These are phyloP conservation scores for Pythium angustatum DNA, from an alignment of 352 stramenopile genomes.

Conservation along the genomic window DNA sequence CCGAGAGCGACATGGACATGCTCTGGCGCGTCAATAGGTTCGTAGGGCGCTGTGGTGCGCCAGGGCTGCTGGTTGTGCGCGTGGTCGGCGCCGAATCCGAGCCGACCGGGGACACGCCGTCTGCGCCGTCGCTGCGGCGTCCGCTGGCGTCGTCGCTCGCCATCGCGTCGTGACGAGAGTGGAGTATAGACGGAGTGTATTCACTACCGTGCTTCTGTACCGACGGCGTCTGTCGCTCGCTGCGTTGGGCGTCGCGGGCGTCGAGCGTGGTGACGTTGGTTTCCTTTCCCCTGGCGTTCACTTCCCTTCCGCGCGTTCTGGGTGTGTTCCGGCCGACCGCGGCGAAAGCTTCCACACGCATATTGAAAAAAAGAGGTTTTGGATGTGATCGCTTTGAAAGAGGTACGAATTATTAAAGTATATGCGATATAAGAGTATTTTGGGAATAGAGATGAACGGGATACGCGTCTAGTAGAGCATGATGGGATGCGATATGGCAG, in stretches of 20 bases:
- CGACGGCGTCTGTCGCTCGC: background rate
- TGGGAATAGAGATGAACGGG: background rate
- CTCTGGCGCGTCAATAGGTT: constrained; percentile 23
- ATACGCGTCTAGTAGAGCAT: background rate
- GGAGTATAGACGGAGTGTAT: background rate
- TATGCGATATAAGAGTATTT: constrained; percentile 1
- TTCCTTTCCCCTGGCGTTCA: constrained; percentile 13
- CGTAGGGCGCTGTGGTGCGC: constrained; percentile 24
- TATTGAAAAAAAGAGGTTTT: constrained; percentile 16
- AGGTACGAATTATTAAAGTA: background rate
- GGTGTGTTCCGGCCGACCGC: constrained; percentile 12
- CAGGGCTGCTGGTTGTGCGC: constrained; percentile 12
- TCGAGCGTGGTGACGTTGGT: constrained; percentile 5
- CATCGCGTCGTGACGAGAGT: too few relatives aligned
- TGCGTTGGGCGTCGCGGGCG: background rate
- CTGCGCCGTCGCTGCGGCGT: constrained; percentile 18
- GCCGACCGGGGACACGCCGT: constrained; percentile 12
- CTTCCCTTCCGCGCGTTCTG: constrained; percentile 15
- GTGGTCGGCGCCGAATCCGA: constrained; percentile 15
- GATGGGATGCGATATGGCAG: constrained; percentile 12
- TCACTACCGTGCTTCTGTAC: too few relatives aligned
- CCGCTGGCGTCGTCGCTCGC: constrained; percentile 24
- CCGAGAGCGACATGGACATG: constrained; percentile 35
- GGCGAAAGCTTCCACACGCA: constrained; percentile 11
- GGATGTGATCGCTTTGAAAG: background rate